Base-by-base conservation (phyloP, 176 grass and related monocot genomes). In the Miscanthus lutarioriparius region DNA sequence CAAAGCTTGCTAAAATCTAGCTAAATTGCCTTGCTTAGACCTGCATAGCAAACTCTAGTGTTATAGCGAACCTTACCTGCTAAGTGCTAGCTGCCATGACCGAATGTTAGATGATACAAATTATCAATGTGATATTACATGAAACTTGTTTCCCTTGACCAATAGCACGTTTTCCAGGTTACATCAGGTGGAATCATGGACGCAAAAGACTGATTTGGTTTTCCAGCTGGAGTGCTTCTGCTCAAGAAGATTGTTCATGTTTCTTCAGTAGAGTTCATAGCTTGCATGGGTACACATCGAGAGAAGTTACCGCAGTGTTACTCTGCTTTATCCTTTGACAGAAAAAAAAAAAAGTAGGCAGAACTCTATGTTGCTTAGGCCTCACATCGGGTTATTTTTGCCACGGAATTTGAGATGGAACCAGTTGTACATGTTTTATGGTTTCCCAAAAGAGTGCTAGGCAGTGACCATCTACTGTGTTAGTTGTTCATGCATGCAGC, bases 111-210 rank as follows among this genome's bases (percentile, higher is more conserved):
- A 27, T 86, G 39, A 25, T 8, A 64, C 30, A 81, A 26, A 23
- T 74, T 56, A 76, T 40, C 78, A 73, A 45, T 70, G 19, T 22
- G 53, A 74, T 83, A 81, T 4, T 48, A 20, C 20, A 40, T 53
- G n/a, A 15, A 6, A 7, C 36, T 10, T 10, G 27, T 30, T 76
- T 6, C 11, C 51, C 82, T 97, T 97, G 79, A 97, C 91, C 36
- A 83, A 65, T 10, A 64, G 16, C 82, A 93, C 92, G 56, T 97
- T 92, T 97, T 97, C 82, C 91, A 93, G 95, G 89, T 97, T 76
- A 88, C 95, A 19, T 51, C 92, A 91, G 92, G 95, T 33, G 92
- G 92, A 51, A 37, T 97, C 33, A 91, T 51, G 74, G 95, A 97
- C 76, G 95, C 73, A 40, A 97, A 97, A 77, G 95, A 97, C 77